Evolutionary conservation across 73 alveolate genomes (phyloP), one percentile per base, ranked within the genome.

Genomic region (Stentor roeselii): DNA sequence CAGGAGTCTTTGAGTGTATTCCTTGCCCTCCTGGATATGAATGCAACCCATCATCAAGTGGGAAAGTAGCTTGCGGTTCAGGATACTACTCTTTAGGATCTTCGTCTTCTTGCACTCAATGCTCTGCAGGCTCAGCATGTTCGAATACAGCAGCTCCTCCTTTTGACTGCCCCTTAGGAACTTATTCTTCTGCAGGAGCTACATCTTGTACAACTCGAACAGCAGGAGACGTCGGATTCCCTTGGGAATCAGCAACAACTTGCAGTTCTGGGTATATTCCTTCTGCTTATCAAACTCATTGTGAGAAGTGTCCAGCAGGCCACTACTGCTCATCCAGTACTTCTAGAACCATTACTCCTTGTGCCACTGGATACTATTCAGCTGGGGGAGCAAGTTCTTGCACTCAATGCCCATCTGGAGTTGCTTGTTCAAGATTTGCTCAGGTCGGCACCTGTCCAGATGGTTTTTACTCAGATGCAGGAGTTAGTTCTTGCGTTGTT

Each of bases 121-220:
- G 95, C 60, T 89, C 95, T 32, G 90, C 90, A 31, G 95, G 95
- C 2, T 77, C 42, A 76, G 59, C 3, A 11, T 90, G 95, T 42
- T 0, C 60, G 3, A 89, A n/a, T 32, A 11, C 84, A 15, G 3
- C 27, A 36, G 84, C 61, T n/a, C 34, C 61, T 0, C 84, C 84
- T 30, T 58, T 36, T 6, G 84, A 39, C 14, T 75, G 84, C 15
- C 32, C 84, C 15, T 15, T 42, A 15, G 84, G 84, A 42, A 42
- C 41, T 3, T 75, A 75, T 32, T 32, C 59, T 0, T 1, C 82
- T 30, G 82, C 82, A 0, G 59, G 42, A 15, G 82, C 82, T 67
- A 27, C 39, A 38, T 14, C 27, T 30, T 67, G 82, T 67, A 35
- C 2, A 32, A 30, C 82, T 15, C 32, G 14, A 1, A 35, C 42